Evolutionary conservation across 2,329 filamentous ascomycete species (phyloP), one percentile per base, ranked within the genome.

Genomic region (Hyphodiscus sp.): DNA sequence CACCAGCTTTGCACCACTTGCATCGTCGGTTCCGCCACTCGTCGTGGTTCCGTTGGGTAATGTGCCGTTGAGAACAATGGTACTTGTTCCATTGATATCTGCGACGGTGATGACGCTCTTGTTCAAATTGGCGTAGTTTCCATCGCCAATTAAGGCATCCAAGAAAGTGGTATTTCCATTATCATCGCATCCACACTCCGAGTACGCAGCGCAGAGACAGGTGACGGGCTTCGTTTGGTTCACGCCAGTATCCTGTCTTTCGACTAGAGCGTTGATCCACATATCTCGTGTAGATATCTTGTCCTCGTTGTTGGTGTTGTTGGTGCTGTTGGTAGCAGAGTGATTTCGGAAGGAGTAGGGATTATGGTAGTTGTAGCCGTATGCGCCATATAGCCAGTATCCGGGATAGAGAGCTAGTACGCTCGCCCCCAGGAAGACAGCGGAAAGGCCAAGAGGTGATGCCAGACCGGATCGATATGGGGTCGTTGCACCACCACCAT

Each of bases 61-160:
- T 0, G 85, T 87, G n/a, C 89, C 89, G 67, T 91, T 90, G 66
- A 92, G 72, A 29, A 88, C 73, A 41, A 94, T 77, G 1, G 80
- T 85, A 57, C 71, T 71, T 1, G 77, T 85, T 48, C 82, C 82
- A 52, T 88, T 84, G 56, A 86, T 76, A 50, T 76, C 70, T 2
- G 77, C 80, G 1, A 91, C 78, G 13, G 74, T 77, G 53, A 89
- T 77, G 1, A 89, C 61, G 0, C 74, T 76, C 62, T 81, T 76
- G 71, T 90, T 85, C 50, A 87, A 72, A 2, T 66, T 70, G 2
- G 66, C 65, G 60, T 83, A 83, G 58, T 76, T 82, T 41, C 83
- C 83, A 65, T 86, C 79, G 51, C 85, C 86, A 44, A 91, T 74
- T 10, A 91, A 65, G 9, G 78, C 75, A 58, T 79, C 71, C 54